These are phyloP conservation scores for Penicillium argentinense DNA, from an alignment of 495 filamentous ascomycete species.

Conservation along the genomic window DNA sequence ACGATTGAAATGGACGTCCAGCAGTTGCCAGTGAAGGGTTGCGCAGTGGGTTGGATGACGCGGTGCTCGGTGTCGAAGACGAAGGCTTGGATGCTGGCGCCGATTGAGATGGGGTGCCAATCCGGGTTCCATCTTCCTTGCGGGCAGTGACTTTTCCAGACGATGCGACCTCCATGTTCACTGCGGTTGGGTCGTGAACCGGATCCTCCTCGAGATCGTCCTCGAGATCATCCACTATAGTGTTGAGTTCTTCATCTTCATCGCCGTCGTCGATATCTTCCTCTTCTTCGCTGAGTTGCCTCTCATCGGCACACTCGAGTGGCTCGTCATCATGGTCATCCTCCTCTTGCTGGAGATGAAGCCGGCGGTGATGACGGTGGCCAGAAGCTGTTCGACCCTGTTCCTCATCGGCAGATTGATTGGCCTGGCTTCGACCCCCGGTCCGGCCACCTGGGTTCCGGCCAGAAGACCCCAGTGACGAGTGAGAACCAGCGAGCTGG, in stretches of 20 bases:
- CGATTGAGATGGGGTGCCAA: constrained; percentile 79
- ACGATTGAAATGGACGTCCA: constrained; percentile 60
- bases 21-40: constrained; percentile 43
- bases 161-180: constrained; percentile 88
- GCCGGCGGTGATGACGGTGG: constrained; percentile 53
- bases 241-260: constrained; percentile 70
- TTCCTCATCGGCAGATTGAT: constrained; percentile 28
- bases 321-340: constrained; percentile 59
- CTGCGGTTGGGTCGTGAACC: constrained; percentile 76
- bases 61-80: constrained; percentile 37
- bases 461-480: constrained; percentile 27
- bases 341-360: constrained; percentile 53
- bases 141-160: constrained; percentile 93
- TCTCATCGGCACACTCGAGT: constrained; percentile 93
- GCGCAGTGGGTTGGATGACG: constrained; percentile 30
- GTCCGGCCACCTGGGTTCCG: constrained; percentile 25
- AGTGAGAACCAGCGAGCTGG: constrained; percentile 33
- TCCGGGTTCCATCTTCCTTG: constrained; percentile 89
- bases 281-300: constrained; percentile 76
- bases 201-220: constrained; percentile 79
- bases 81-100: constrained; percentile 51
- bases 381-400: constrained; percentile 30
- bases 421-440: constrained; percentile 24
- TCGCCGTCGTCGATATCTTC: constrained; percentile 68
- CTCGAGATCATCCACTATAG: constrained; percentile 87